Base-by-base conservation (phyloP, 257 asterid species). In the Mitragyna speciosa region DNA sequence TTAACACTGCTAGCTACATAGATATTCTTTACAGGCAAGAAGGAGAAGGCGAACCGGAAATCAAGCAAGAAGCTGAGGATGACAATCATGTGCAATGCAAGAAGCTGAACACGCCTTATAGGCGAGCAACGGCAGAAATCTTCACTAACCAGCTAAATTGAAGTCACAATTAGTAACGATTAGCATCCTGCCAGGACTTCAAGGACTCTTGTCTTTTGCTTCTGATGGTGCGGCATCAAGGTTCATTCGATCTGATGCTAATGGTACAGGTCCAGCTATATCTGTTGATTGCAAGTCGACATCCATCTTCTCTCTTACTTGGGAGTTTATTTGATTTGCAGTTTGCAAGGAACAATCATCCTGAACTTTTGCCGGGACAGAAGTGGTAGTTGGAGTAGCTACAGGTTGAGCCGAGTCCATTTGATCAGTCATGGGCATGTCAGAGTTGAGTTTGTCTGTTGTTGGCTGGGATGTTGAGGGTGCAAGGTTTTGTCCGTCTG, bases 231-330 rank as follows among this genome's bases (percentile, higher is more conserved):
- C 85, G 9, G 77, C 84, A 48, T 85, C 93, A 76, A 90, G 73
- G 77, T 82, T 79, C 86, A 83, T 87, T 75, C 78, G 85, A 39
- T 85, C 89, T 30, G 89, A 65, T 39, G 82, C 41, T 73, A 87
- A 78, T 14, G 79, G 73, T 10, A 19, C 24, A 15, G 80, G 81
- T 49, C 76, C 84, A 72, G 36, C 65, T 73, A 68, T 85, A 79
- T 76, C 83, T 56, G 83, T 66, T 54, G 76, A 85, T 70, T 68
- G 83, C 56, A 31, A 67, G 76, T 59, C 65, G 52, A 74, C 14
- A 51, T 87, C 87, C 66, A 83, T 79, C 45, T 52, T 85, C 68
- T 82, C 75, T 41, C 79, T 79, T 14, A 8, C 78, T 10, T 88
- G 77, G 31, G 77, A 73, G 61, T 90, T 90, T 74, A 51, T 81